Evolutionary conservation across 2,329 filamentous ascomycete species (phyloP).

Genomic region (Grosmannia serpens): DNA sequence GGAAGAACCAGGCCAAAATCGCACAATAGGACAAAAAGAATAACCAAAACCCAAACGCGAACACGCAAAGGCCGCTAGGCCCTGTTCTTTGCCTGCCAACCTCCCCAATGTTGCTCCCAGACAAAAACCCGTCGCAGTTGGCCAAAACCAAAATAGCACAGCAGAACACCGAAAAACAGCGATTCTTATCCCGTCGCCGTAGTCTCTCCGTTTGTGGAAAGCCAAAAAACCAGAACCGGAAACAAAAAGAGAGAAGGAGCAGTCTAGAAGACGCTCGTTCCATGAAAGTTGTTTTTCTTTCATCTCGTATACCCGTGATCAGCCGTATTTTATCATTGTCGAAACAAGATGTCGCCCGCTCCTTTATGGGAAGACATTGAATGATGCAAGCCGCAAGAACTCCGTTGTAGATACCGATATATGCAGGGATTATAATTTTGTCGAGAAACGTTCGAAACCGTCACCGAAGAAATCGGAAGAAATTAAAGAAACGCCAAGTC

Average conservation of each 20-base stretch:
- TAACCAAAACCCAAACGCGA: not conserved
- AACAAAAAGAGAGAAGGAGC: slow-evolving; percentile 5
- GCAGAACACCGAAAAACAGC: not conserved
- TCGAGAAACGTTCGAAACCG: slow-evolving; percentile 22
- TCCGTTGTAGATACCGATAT: slow-evolving; percentile 36
- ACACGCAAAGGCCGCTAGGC: slow-evolving; percentile 1
- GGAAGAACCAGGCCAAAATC: not conserved
- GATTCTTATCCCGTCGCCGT: not conserved
- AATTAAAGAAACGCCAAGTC: slow-evolving; percentile 31
- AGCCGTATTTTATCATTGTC: slow-evolving; percentile 31
- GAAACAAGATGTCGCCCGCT: slow-evolving; percentile 27
- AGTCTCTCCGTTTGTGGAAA: slow-evolving; percentile 1
- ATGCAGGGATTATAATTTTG: slow-evolving; percentile 23
- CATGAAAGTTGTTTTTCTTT: slow-evolving; percentile 39
- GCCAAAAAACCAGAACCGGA: not conserved
- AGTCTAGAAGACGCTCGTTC: slow-evolving; percentile 27
- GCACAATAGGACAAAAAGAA: not conserved
- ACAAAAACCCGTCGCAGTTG: slow-evolving; percentile 1
- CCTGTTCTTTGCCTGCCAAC: slow-evolving; percentile 7
- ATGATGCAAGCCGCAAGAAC: slow-evolving; percentile 21
- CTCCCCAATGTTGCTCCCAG: slow-evolving; percentile 5
- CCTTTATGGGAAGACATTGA: slow-evolving; percentile 19
- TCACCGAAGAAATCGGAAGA: slow-evolving; percentile 15
- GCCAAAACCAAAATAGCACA: slow-evolving; percentile 2
- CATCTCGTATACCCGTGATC: slow-evolving; percentile 39